Conservation (phyloP, 179 eudicot genomes). For the Monotropa hypopitys region DNA sequence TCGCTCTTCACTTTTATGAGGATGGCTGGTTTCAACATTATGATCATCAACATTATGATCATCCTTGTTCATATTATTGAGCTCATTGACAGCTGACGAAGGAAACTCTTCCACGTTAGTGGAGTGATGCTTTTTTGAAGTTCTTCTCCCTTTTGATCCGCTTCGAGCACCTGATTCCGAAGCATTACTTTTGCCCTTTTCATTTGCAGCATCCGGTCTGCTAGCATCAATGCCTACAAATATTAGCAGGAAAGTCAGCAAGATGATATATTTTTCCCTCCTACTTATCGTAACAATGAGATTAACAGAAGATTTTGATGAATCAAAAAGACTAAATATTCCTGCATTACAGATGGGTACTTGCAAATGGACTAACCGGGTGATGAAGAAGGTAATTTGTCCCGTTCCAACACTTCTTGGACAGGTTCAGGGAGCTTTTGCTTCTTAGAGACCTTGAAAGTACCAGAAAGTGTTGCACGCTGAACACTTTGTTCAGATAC, state of each 20-base stretch:
- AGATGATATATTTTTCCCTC: not conserved
- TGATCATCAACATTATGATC: constrained; percentile 1
- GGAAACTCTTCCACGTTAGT: constrained; percentile 5
- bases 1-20: constrained; percentile 14
- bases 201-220: constrained; percentile 13
- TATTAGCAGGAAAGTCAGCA: not conserved
- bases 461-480: constrained; percentile 3
- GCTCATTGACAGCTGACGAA: not conserved
- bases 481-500: constrained; percentile 5
- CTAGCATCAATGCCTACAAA: constrained; percentile 15
- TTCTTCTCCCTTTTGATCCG: constrained; percentile 16
- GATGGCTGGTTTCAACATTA: not conserved
- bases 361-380: constrained; percentile 7
- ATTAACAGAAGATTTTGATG: not conserved
- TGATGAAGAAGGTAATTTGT: not conserved
- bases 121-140: constrained; percentile 17
- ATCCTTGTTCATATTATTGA: constrained; percentile 7
- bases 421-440: not conserved
- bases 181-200: constrained; percentile 11
- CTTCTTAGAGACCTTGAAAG: not conserved
- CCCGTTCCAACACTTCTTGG: constrained; percentile 8
- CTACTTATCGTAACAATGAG: not conserved
- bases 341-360: not conserved
- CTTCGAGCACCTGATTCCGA: constrained; percentile 10
- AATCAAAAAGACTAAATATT: not conserved